Evolutionary conservation across 352 stramenopile species (phyloP).

Genomic region (Phytophthora sp.): DNA sequence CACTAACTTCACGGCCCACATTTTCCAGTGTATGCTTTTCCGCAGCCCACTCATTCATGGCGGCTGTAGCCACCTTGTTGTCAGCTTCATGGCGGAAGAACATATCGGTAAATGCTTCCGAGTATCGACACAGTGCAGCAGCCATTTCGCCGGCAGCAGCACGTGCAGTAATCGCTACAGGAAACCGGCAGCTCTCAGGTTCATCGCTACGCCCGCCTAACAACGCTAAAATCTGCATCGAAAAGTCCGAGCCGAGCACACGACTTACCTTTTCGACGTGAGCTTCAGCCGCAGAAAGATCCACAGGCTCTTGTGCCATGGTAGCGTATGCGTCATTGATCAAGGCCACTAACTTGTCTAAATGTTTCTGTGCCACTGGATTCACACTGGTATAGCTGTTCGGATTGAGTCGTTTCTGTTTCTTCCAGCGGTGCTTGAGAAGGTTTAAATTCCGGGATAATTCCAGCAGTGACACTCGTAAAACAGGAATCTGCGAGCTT

Average conservation of each 20-base stretch:
- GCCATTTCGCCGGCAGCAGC: slow-evolving; percentile 43
- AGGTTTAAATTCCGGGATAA: slow-evolving; percentile 75
- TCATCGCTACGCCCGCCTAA: slow-evolving; percentile 46
- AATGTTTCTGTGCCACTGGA: slow-evolving; percentile 60
- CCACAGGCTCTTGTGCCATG: slow-evolving; percentile 62
- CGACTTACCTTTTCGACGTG: slow-evolving; percentile 67
- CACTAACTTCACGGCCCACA: slow-evolving; percentile 45
- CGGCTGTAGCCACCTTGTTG: slow-evolving; percentile 30
- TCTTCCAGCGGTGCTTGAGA: slow-evolving; percentile 67
- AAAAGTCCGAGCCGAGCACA: slow-evolving; percentile 69
- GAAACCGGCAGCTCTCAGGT: slow-evolving; percentile 39
- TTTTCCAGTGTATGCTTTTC: slow-evolving; percentile 55
- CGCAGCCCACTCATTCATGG: slow-evolving; percentile 35
- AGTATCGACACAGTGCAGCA: slow-evolving; percentile 52
- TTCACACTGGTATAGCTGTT: slow-evolving; percentile 45
- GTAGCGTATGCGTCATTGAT: slow-evolving; percentile 77
- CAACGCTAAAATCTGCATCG: slow-evolving; percentile 62
- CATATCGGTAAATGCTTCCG: slow-evolving; percentile 63
- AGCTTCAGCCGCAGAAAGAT: slow-evolving; percentile 44
- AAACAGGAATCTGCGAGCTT: slow-evolving; percentile 56
- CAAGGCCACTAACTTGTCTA: slow-evolving; percentile 71
- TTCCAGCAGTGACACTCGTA: slow-evolving; percentile 77
- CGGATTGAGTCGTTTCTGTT: slow-evolving; percentile 47
- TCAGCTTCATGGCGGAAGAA: slow-evolving; percentile 42
- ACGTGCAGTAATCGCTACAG: slow-evolving; percentile 33